Conservation (phyloP, 2,329 filamentous ascomycete species). For the Ramularia collo-cygni region DNA sequence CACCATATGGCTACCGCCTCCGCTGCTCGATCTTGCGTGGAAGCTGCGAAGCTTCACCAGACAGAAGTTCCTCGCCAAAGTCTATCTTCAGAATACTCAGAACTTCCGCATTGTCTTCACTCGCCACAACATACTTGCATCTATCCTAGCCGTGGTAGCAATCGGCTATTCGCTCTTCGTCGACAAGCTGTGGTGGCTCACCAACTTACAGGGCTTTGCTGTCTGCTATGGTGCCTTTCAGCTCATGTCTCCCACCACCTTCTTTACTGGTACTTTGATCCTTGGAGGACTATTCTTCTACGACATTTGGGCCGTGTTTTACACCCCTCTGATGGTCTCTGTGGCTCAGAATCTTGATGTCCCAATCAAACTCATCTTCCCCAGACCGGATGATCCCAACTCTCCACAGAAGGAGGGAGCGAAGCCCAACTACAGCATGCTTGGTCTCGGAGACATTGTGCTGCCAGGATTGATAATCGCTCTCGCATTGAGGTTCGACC, state of each 20-base stretch:
- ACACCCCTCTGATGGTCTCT: constrained; percentile 77
- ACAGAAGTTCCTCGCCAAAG: constrained; percentile 46
- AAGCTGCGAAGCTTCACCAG: constrained; percentile 40
- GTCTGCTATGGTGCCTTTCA: constrained; percentile 80
- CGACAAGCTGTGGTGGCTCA: constrained; percentile 61
- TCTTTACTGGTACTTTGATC: constrained; percentile 71
- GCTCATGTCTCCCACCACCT: constrained; percentile 82
- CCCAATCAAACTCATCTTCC: constrained; percentile 86
- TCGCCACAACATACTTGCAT: constrained; percentile 49
- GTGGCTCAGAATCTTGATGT: constrained; percentile 86
- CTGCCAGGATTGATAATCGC: constrained; percentile 86
- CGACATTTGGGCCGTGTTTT: constrained; percentile 89
- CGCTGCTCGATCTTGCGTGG: constrained; percentile 41
- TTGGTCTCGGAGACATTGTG: constrained; percentile 90
- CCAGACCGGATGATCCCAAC: constrained; percentile 46
- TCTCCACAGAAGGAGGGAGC: constrained; percentile 28
- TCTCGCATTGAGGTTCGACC: constrained; percentile 82
- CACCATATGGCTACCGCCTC: constrained; percentile 38
- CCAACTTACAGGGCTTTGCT: constrained; percentile 79
- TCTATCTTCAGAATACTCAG: constrained; percentile 43
- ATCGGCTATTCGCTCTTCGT: constrained; percentile 60
- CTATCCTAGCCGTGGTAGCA: constrained; percentile 48
- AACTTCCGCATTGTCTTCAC: constrained; percentile 46
- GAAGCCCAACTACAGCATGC: constrained; percentile 55
- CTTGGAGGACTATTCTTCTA: constrained; percentile 82